phyloP scores from a whole-genome alignment of 176 grass and related monocot species.

The Triticum aestivum region IWGSC_CS_RefSeq_v2.1 NC_057801.1:768866092-768866591 shows the following conservation, averaged over 20 bases:
- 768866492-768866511: too few relatives aligned
- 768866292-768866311: neutral
- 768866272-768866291: constrained; percentile 8
- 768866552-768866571: too few relatives aligned
- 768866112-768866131: constrained; percentile 27
- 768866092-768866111: constrained; percentile 32
- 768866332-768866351: neutral
- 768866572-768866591: too few relatives aligned
- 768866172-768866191: neutral
- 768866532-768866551: too few relatives aligned
- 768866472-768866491: neutral
- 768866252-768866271: neutral
- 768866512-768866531: too few relatives aligned
- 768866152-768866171: neutral
- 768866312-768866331: neutral
- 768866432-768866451: neutral
- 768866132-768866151: constrained; percentile 19
- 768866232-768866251: neutral
- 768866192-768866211: neutral
- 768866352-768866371: neutral
- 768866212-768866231: neutral
- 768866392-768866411: neutral
- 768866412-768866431: neutral
- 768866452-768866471: neutral
- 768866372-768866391: constrained; percentile 3